A percentile compares a stretch with the other conserved stretches of the same genome.
These are phyloP conservation scores for Pythium monospermum DNA, from an alignment of 352 stramenopile species.

Conservation along the genomic window DNA sequence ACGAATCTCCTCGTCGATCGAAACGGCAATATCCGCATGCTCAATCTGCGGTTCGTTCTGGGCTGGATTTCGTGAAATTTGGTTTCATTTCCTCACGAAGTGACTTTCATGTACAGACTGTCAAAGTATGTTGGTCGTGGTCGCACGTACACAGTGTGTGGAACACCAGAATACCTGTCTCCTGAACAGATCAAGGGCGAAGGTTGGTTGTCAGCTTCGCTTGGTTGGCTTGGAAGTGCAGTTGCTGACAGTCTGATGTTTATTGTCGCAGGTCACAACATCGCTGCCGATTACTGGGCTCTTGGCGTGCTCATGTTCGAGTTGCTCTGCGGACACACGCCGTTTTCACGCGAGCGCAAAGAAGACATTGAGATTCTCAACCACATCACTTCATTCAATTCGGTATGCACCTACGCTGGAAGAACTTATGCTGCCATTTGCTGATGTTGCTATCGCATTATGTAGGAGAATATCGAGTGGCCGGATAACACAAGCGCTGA, in stretches of 20 bases:
- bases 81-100: too few species aligned
- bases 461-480: constrained; percentile 61
- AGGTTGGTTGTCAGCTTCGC: constrained; percentile 25
- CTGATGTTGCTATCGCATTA: not conserved
- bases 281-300: constrained; percentile 90
- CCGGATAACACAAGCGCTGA: constrained; percentile 58
- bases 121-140: constrained; percentile 84
- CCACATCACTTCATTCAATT: constrained; percentile 73
- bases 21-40: constrained; percentile 77
- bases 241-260: not conserved
- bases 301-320: constrained; percentile 94
- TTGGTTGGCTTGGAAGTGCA: too few species aligned
- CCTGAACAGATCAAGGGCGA: constrained; percentile 86
- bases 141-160: constrained; percentile 83
- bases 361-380: constrained; percentile 88
- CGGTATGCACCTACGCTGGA: too few species aligned
- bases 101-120: constrained; percentile 31
- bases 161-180: constrained; percentile 80
- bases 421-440: too few species aligned
- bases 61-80: too few species aligned
- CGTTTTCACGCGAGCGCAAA: constrained; percentile 81
- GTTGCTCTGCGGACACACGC: constrained; percentile 84
- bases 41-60: constrained; percentile 60
- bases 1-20: constrained; percentile 78
- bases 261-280: constrained; percentile 58